Evolutionary conservation across 179 eudicot genomes (phyloP), one percentile per base, ranked within the genome.

Genomic region (Heliamphora pulchella): DNA sequence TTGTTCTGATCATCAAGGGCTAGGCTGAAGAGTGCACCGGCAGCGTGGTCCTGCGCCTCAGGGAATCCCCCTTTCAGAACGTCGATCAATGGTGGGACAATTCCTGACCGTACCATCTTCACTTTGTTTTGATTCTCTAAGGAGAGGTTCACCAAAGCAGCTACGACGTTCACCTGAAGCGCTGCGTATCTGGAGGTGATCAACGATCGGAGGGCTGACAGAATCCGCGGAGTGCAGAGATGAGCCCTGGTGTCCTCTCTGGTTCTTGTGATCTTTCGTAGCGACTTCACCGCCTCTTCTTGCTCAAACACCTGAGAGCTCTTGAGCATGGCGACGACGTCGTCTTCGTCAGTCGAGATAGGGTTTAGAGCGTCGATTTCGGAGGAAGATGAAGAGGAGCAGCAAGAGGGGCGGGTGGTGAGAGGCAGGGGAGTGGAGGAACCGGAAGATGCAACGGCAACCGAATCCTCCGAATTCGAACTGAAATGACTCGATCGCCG

Each of bases 31-130:
- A 94, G 83, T 5, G 95, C 94, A 8, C 98, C 97, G 14, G 91
- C 91, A 2, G 97, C 96, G 43, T 94, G 98, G 72, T 94, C 98
- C 85, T 90, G 97, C n/a, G 94, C 86, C 85, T 94, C 98, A 0
- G 89, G 81, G 77, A 65, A 89, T 82, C 97, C 91, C 0, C 89
- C 90, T 72, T 82, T 88, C 51, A 94, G 59, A 41, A 90, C 90
- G 55, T 91, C 91, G 78, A 94, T 88, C 80, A 94, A 71, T 0
- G 88, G 90, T 31, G 96, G 93, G 43, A 94, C 88, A 14, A 94
- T 84, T 17, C 94, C 97, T 1, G 98, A 89, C 76, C 98, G 81
- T 14, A 94, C 94, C 64, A 94, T 94, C 88, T 86, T 94, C 69
- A 94, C 94, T 86, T 94, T 94, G 86, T 91, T 94, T n/a, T 63